Conservation (phyloP, 2,329 filamentous ascomycete species). For the Phyllachora maydis region DNA sequence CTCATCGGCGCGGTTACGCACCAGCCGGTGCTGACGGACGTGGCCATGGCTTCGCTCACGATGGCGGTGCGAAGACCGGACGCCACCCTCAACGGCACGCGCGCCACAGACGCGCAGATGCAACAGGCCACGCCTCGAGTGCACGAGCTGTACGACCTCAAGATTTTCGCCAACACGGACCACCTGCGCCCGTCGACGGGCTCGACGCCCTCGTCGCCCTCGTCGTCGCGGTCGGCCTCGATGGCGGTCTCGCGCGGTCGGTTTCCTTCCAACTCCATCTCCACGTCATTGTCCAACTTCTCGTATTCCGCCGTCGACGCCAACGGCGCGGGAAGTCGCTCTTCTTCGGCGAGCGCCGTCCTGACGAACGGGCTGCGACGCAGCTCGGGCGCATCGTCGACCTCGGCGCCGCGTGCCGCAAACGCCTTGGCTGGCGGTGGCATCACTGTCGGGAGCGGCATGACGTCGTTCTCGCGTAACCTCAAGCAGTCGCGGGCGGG, state of each 20-base stretch:
- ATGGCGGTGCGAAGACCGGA: constrained; percentile 51
- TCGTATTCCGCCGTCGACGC: constrained; percentile 6
- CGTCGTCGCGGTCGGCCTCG: constrained; percentile 10
- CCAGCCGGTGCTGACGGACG: constrained; percentile 76
- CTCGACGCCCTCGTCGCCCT: constrained; percentile 13
- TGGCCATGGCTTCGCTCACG: constrained; percentile 76
- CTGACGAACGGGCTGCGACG: constrained; percentile 14
- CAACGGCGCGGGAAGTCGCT: constrained; percentile 17
- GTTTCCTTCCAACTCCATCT: constrained; percentile 20
- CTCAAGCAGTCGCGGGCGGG: constrained; percentile 7
- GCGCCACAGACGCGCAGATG: constrained; percentile 4
- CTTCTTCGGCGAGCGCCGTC: constrained; percentile 21
- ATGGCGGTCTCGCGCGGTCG: no score
- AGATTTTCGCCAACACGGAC: constrained; percentile 53
- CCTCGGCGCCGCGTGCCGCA: no score
- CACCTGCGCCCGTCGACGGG: constrained; percentile 38
- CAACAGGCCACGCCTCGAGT: constrained; percentile 15
- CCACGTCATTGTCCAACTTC: constrained; percentile 9
- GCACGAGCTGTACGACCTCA: constrained; percentile 50
- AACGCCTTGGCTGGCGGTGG: no score
- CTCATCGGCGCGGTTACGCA: constrained; percentile 81
- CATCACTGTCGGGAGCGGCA: constrained; percentile 18
- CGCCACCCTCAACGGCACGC: constrained; percentile 3
- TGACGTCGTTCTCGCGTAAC: constrained; percentile 11
- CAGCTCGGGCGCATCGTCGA: constrained; percentile 8